Base-by-base conservation (phyloP, 768 basidiomycete species). In the Suillus plorans region DNA sequence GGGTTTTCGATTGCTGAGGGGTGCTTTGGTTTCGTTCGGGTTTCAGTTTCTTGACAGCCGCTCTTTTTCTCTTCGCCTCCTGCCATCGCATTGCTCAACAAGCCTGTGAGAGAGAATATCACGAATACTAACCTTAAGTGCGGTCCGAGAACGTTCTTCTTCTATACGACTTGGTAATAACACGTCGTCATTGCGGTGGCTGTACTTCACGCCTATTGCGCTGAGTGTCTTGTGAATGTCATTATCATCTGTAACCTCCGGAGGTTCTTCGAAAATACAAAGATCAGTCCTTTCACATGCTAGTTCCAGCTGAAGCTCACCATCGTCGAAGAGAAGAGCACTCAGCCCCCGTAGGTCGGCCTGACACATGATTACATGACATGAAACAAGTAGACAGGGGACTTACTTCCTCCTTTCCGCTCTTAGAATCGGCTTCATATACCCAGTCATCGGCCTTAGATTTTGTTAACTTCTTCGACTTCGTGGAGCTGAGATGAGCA, bases 121-220 rank as follows among this genome's bases (percentile, higher is more conserved):
- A 42, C 25, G 10, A 58, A 53, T 20, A 68, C 74, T 13, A 65
- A 87, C 88, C 75, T 83, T 75, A 36, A 88, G 73, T 18, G 83
- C 82, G 25, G 80, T 82, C 64, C 81, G 83, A 4, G 86, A 82
- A 52, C 86, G 82, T 68, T 87, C 84, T 61, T 86, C 86, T 69
- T 91, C 90, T 34, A 93, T 86, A 10, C 81, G 81, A 70, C 86
- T 94, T 4, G 88, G 84, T 9, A 81, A 79, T 16, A 94, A 79
- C 16, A 94, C 79, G 22, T 89, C 84, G 61, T 91, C 88, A 66
- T 94, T 94, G 28, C 83, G 81, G 70, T 94, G 92, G 39, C 84
- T 89, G 67, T 94, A 94, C 60, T 80, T 82, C 5, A 91, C 85
- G 3, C 90, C 90, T 34, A 86, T 81, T 9, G 81, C 80, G 63